phyloP scores from a whole-genome alignment of 2,329 filamentous ascomycete genomes.

The Phaeoacremonium minimum region DNA sequence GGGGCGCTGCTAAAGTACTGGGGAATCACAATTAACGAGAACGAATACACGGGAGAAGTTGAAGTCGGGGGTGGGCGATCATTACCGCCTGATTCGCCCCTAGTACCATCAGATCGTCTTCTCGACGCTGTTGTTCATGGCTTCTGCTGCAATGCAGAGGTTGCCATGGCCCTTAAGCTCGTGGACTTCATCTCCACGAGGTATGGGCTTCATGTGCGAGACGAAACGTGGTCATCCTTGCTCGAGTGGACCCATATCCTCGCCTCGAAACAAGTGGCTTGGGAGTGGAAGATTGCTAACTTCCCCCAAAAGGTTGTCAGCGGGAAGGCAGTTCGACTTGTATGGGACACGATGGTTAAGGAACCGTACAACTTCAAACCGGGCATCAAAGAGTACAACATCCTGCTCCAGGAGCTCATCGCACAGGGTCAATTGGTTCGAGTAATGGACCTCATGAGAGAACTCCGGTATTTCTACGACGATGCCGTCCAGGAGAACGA shows the following conservation, averaged over 20 bases:
- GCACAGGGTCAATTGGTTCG: constrained; percentile 5
- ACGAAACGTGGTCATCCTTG: constrained; percentile 60
- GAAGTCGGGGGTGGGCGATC: constrained; percentile 26
- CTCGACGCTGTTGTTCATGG: constrained; percentile 64
- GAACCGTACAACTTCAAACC: constrained; percentile 53
- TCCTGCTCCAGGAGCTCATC: constrained; percentile 35
- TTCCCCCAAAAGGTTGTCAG: constrained; percentile 28
- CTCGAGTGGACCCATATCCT: constrained; percentile 64
- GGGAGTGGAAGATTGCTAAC: constrained; percentile 28
- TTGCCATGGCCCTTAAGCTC: constrained; percentile 52
- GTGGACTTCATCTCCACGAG: constrained; percentile 58
- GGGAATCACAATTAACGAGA: constrained; percentile 14
- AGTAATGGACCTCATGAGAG: constrained; percentile 20
- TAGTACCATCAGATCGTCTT: constrained; percentile 54
- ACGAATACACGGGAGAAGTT: constrained; percentile 9
- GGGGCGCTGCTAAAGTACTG: constrained; percentile 23
- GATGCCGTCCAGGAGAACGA: constrained; percentile 16
- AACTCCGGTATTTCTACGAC: constrained; percentile 20
- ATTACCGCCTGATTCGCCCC: constrained; percentile 42
- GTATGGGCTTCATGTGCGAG: constrained; percentile 54
- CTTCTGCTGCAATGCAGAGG: constrained; percentile 62
- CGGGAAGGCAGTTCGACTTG: constrained; percentile 35
- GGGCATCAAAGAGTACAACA: constrained; percentile 50
- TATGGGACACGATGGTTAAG: constrained; percentile 58
- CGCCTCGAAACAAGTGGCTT: constrained; percentile 28